A percentile compares a stretch with the other conserved stretches of the same genome.
Conservation (phyloP, 2,329 filamentous ascomycete species). For the Penicillium sp. region DNA sequence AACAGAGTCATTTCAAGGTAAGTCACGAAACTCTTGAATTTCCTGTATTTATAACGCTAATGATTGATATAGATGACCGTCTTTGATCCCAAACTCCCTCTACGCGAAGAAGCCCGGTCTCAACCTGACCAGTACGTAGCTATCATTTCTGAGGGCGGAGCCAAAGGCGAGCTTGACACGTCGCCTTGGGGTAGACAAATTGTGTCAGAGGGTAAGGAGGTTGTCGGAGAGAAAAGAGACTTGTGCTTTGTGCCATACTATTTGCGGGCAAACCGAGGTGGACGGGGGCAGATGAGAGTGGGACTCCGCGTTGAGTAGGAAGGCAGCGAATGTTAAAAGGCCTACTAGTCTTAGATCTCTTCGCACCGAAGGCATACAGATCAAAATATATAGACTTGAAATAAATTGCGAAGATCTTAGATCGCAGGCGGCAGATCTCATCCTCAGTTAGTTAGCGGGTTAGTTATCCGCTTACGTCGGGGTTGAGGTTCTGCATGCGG, state of each 20-base stretch:
- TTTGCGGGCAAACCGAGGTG: constrained; percentile 53
- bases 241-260: constrained; percentile 55
- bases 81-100: constrained; percentile 10
- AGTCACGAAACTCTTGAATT: background rate
- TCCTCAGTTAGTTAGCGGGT: too few species aligned
- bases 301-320: constrained; percentile 6
- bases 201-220: constrained; percentile 17
- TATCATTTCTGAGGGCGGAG: constrained; percentile 16
- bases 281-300: constrained; percentile 54
- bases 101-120: constrained; percentile 14
- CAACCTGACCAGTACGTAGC: constrained; percentile 15
- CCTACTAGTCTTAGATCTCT: too few species aligned
- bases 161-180: constrained; percentile 27
- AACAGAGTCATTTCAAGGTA: constrained; percentile 46
- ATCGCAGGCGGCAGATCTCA: too few species aligned
- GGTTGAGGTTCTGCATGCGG: constrained; percentile 25
- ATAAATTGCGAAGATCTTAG: background rate
- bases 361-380: too few species aligned
- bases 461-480: constrained; percentile 29
- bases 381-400: background rate
- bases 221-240: constrained; percentile 25
- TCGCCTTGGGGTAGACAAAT: constrained; percentile 27
- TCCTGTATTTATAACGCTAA: background rate
- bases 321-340: too few species aligned
- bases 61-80: constrained; percentile 9